phyloP scores from a whole-genome alignment of 129 eudicot genomes.

The Calendula officinalis region DNA sequence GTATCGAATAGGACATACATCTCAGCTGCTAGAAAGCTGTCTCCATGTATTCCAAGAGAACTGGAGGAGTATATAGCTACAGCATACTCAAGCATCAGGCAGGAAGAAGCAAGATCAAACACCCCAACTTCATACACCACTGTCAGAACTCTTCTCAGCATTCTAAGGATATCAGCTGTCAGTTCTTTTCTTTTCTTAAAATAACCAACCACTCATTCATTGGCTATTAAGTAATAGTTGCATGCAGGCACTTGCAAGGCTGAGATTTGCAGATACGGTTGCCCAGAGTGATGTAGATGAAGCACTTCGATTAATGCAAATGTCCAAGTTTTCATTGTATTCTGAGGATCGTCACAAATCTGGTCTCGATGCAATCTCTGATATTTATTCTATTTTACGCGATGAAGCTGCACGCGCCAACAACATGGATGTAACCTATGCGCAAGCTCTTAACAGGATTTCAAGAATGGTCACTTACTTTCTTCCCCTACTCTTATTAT shows the following conservation, averaged over 20 bases:
- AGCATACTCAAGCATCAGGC: slow-evolving; percentile 92
- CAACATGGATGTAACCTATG: slow-evolving; percentile 89
- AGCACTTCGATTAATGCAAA: slow-evolving; percentile 93
- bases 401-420: slow-evolving; percentile 95
- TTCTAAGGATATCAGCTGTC: slow-evolving; percentile 95
- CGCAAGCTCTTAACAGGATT: slow-evolving; percentile 97
- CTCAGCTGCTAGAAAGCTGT: slow-evolving; percentile 88
- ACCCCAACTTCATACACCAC: slow-evolving; percentile 95
- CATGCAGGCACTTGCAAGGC: slow-evolving; percentile 90
- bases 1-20: slow-evolving; percentile 66
- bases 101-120: slow-evolving; percentile 89
- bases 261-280: slow-evolving; percentile 73
- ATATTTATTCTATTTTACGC: slow-evolving; percentile 83
- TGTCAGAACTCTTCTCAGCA: slow-evolving; percentile 92
- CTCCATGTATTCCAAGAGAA: slow-evolving; percentile 83
- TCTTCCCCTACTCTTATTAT: not conserved
- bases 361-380: slow-evolving; percentile 97
- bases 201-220: not conserved
- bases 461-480: slow-evolving; percentile 82
- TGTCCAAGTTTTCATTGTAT: slow-evolving; percentile 97
- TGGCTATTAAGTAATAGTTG: not conserved
- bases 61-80: slow-evolving; percentile 91
- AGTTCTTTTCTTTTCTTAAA: slow-evolving; percentile 25
- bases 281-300: slow-evolving; percentile 98
- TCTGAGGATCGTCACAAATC: slow-evolving; percentile 90